Percentiles rank a stretch among this genome's conserved stretches.
Evolutionary conservation across 192 early-diverging fungal species (phyloP).

Genomic region (Rhizophlyctis rosea): DNA sequence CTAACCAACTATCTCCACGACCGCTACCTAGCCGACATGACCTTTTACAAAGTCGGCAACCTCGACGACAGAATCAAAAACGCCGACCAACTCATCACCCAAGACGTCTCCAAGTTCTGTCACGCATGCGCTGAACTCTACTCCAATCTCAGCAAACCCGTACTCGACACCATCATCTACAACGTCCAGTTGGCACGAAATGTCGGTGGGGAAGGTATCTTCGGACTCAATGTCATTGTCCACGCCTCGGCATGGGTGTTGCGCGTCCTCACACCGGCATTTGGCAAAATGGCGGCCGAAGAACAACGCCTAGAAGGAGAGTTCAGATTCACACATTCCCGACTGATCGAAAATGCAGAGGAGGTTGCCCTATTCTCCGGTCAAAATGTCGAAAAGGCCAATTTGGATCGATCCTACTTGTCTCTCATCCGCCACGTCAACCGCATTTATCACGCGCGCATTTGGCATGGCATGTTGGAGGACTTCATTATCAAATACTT

Average conservation of each 20-base stretch:
- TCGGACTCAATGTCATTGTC: conserved; percentile 76
- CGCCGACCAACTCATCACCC: conserved; percentile 79
- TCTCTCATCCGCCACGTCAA: conserved; percentile 53
- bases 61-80: conserved; percentile 90
- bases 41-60: conserved; percentile 91
- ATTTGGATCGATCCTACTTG: conserved; percentile 44
- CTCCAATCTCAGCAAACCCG: conserved; percentile 88
- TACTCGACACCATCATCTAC: conserved; percentile 90
- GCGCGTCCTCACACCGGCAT: conserved; percentile 86
- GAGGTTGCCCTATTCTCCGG: conserved; percentile 93
- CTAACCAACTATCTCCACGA: conserved; percentile 86
- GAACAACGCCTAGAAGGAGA: conserved; percentile 90
- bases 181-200: conserved; percentile 81
- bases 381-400: conserved; percentile 72
- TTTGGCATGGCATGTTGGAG: conserved; percentile 59
- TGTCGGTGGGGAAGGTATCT: conserved; percentile 82
- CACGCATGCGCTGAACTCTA: conserved; percentile 83
- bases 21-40: conserved; percentile 84
- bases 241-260: conserved; percentile 75
- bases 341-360: conserved; percentile 93
- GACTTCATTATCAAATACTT: conserved; percentile 97
- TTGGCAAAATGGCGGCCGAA: conserved; percentile 91
- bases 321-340: conserved; percentile 90
- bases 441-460: conserved; percentile 49
- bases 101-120: conserved; percentile 91